Conservation (phyloP, 208 protist species). For the Crithidia brevicula region DNA sequence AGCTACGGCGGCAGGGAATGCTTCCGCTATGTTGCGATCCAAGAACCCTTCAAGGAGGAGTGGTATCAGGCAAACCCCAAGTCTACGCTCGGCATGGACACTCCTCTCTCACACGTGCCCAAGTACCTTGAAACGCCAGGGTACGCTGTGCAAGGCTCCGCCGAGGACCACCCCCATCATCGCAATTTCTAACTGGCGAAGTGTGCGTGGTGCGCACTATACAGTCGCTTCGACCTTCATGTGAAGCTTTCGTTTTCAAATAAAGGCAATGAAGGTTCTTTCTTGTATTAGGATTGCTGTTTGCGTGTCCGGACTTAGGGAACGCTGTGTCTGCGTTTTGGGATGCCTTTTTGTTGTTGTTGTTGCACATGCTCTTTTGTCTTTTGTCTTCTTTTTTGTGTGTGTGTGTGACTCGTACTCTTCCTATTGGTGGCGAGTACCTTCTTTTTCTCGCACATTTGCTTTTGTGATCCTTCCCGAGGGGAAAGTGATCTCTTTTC, state of each 20-base stretch:
- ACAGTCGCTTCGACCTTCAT: too few species aligned
- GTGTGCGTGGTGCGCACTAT: too few species aligned
- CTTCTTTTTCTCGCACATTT: too few species aligned
- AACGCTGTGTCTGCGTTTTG: too few species aligned
- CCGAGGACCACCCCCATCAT: conserved; percentile 69
- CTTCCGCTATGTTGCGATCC: conserved; percentile 87
- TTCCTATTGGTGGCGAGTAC: too few species aligned
- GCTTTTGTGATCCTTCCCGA: too few species aligned
- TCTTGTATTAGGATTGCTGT: too few species aligned
- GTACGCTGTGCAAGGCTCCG: conserved; percentile 37
- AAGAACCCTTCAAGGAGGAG: conserved; percentile 85
- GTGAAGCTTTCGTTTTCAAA: too few species aligned
- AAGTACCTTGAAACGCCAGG: conserved; percentile 85
- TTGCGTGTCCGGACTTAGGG: too few species aligned
- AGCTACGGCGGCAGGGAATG: conserved; percentile 87
- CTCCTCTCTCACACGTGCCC: conserved; percentile 80
- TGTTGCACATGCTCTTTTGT: neutral
- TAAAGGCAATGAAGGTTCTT: too few species aligned
- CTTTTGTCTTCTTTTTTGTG: neutral
- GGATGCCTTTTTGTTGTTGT: neutral
- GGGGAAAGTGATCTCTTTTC: too few species aligned
- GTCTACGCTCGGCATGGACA: conserved; percentile 76
- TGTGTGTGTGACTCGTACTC: too few species aligned
- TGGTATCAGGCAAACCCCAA: conserved; percentile 91
- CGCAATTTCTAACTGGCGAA: conserved; percentile 80